Base-by-base conservation (phyloP, 2,329 filamentous ascomycete genomes). In the Stenocarpella maydis region DNA sequence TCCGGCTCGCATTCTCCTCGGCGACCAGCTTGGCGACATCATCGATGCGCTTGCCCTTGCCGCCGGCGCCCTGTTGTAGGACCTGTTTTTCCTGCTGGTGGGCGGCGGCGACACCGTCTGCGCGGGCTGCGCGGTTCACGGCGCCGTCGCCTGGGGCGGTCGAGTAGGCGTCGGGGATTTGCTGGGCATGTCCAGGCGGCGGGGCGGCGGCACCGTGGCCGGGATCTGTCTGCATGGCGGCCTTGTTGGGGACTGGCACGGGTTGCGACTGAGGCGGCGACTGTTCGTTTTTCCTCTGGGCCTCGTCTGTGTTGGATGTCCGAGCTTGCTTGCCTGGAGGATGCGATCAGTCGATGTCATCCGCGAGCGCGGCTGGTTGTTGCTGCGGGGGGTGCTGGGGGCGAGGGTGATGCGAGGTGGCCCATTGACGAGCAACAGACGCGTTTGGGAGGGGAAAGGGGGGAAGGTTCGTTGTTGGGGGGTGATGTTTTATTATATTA, bases 1-100 rank as follows among this genome's bases (percentile, higher is more conserved):
- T 90, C 79, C 90, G 93, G 81, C 85, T 93, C 76, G 93, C 92
- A 71, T 94, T 93, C 84, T 98, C 96, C 78, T 98, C 96, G 68
- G 94, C 93, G 1, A 99, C 90, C 49, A 98, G 90, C 76, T 92
- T 91, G 78, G 94, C 92, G 34, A 98, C 86, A 5, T 93, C 91
- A 71, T 86, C 85, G 69, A 84, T 80, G 71, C 79, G 84, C 79
- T 80, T 83, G 76, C 79, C 87, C 69, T 80, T 80, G 67, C 75
- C 75, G 58, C 76, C 70, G 28, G 74, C 73, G 71, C 74, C 37
- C 52, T 69, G 71, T 72, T 74, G 64, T 17, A 81, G 74, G 74
- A 87, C 85, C 74, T 93, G 90, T 72, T 88, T 84, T 47, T 88
- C 87, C 71, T 88, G 87, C 41, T 84, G 86, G 34, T 88, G 88